Evolutionary conservation across 1,139 yeast species (phyloP).

Genomic region (Yamadazyma sp.): DNA sequence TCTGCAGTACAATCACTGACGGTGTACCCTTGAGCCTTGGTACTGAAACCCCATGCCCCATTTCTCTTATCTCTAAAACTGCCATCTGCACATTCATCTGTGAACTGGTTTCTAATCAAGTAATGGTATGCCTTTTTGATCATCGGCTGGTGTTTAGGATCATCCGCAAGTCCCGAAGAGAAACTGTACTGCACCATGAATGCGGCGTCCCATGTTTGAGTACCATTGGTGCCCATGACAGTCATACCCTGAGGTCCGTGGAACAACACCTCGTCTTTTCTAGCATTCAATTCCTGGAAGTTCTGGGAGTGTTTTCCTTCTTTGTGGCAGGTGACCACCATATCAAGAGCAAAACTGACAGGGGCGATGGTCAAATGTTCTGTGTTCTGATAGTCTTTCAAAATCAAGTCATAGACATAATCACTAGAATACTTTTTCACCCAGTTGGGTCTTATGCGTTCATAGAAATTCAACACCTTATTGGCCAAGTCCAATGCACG

Average conservation of each 20-base stretch:
- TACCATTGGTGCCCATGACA: constrained; percentile 96
- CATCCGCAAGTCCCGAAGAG: constrained; percentile 74
- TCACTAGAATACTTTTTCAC: constrained; percentile 53
- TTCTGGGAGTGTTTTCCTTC: constrained; percentile 70
- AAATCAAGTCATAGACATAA: constrained; percentile 59
- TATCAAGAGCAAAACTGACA: constrained; percentile 81
- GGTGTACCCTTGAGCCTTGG: constrained; percentile 93
- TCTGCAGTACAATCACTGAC: constrained; percentile 98
- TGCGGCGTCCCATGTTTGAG: constrained; percentile 96
- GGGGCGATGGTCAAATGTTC: constrained; percentile 90
- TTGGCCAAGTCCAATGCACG: constrained; percentile 64
- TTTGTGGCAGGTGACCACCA: constrained; percentile 64
- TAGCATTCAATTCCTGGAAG: constrained; percentile 53
- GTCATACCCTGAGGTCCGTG: constrained; percentile 91
- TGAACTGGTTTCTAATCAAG: constrained; percentile 80
- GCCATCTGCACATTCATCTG: constrained; percentile 73
- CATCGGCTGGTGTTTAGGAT: constrained; percentile 63
- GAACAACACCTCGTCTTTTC: constrained; percentile 77
- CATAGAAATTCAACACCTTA: constrained; percentile 59
- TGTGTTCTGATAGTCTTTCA: constrained; percentile 78
- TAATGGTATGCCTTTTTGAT: constrained; percentile 68
- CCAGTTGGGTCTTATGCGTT: constrained; percentile 76
- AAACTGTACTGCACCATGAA: constrained; percentile 84
- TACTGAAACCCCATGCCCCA: constrained; percentile 98
- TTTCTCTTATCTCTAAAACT: constrained; percentile 78